A percentile compares a stretch with the other conserved stretches of the same genome.
Evolutionary conservation across 441 rosid genomes (phyloP).

Genomic region (Adansonia gregorii): DNA sequence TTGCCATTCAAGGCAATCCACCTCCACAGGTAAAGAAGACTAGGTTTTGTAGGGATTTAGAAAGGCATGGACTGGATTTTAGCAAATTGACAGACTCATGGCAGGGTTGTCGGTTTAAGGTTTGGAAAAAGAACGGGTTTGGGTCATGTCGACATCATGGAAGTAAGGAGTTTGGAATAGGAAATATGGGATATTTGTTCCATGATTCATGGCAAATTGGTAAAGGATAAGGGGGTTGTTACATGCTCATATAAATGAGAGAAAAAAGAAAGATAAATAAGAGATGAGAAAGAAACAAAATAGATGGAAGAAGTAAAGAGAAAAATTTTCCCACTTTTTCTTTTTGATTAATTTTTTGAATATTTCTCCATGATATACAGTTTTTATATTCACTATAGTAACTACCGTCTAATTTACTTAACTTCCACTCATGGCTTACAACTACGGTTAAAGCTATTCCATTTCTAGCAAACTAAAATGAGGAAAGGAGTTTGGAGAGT

Average conservation of each 20-base stretch:
- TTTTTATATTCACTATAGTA: too few relatives aligned
- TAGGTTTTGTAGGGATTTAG: constrained; percentile 69
- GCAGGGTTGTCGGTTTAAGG: constrained; percentile 83
- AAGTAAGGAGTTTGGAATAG: constrained; percentile 65
- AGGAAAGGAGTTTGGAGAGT: constrained; percentile 36
- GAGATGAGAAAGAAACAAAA: too few relatives aligned
- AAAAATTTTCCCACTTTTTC: too few relatives aligned
- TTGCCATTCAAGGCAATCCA: constrained; percentile 59
- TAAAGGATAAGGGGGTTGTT: constrained; percentile 44
- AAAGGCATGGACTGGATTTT: constrained; percentile 58
- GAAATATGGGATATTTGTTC: constrained; percentile 63
- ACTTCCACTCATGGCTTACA: too few relatives aligned
- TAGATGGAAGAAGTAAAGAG: too few relatives aligned
- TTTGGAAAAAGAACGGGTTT: constrained; percentile 72
- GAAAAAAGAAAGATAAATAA: too few relatives aligned
- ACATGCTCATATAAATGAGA: too few relatives aligned
- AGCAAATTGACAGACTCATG: constrained; percentile 75
- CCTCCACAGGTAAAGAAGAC: constrained; percentile 58
- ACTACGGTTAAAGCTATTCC: too few relatives aligned
- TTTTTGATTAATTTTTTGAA: too few relatives aligned
- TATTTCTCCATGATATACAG: too few relatives aligned
- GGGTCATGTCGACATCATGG: constrained; percentile 81
- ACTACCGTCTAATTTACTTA: too few relatives aligned
- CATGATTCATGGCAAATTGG: constrained; percentile 35
- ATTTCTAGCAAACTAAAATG: too few relatives aligned